Percentiles rank a stretch among this genome's conserved stretches.
These are phyloP conservation scores for Didymella pinodella DNA, from an alignment of 2,329 filamentous ascomycete species.

Conservation along the genomic window DNA sequence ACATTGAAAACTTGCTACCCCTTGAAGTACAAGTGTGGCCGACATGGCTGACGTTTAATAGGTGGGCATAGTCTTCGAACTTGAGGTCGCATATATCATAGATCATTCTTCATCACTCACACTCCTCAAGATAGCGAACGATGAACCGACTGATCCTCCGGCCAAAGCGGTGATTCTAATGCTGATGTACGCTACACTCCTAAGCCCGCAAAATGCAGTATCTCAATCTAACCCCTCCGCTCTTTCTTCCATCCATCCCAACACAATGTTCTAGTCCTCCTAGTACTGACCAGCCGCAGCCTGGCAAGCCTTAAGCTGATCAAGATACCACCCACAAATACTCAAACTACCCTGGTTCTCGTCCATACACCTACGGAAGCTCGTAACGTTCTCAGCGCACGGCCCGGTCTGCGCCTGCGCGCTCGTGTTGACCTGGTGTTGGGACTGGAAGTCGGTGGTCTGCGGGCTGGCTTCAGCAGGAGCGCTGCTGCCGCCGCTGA, in stretches of 20 bases:
- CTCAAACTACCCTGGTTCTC: slow-evolving; percentile 92
- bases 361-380: slow-evolving; percentile 96
- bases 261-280: slow-evolving; percentile 9
- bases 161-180: slow-evolving; percentile 22
- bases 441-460: slow-evolving; percentile 40
- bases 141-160: not conserved
- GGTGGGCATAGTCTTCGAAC: too few species aligned
- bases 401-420: slow-evolving; percentile 42
- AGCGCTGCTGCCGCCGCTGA: slow-evolving; percentile 73
- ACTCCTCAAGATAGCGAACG: not conserved
- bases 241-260: not conserved
- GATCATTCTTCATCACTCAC: not conserved
- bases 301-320: slow-evolving; percentile 76
- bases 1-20: too few species aligned
- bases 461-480: slow-evolving; percentile 58
- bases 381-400: slow-evolving; percentile 80
- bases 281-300: slow-evolving; percentile 58
- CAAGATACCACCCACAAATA: slow-evolving; percentile 97
- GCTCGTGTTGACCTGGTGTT: slow-evolving; percentile 49
- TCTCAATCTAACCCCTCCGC: not conserved
- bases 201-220: slow-evolving; percentile 1
- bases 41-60: too few species aligned
- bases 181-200: slow-evolving; percentile 22
- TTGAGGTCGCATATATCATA: not conserved
- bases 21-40: too few species aligned